Evolutionary conservation across 1,284 basidiomycete species (phyloP).

Genomic region (Exobasidium cylindrosporum): DNA sequence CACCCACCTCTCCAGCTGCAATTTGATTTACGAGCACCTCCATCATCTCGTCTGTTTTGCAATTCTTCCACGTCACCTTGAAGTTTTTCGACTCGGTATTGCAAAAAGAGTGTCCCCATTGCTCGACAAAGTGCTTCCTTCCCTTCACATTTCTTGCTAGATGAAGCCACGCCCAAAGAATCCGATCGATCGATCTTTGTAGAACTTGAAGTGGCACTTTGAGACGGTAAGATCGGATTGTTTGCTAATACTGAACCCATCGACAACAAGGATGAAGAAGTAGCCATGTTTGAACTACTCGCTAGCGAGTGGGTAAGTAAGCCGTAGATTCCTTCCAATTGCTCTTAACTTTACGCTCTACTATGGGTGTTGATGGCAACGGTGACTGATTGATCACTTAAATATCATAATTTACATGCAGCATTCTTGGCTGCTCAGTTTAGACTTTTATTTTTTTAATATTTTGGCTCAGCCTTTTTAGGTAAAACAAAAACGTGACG

Average conservation of each 20-base stretch:
- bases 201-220: neutral
- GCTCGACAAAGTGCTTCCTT: constrained; percentile 29
- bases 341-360: no score
- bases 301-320: no score
- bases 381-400: no score
- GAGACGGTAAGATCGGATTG: neutral
- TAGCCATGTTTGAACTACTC: no score
- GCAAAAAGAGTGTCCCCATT: constrained; percentile 48
- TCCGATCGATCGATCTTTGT: neutral
- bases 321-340: no score
- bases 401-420: no score
- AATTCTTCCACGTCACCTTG: constrained; percentile 29
- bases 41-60: constrained; percentile 11
- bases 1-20: neutral
- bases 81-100: constrained; percentile 40
- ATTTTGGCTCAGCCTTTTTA: no score
- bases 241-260: neutral
- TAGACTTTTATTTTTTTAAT: no score
- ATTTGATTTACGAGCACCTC: neutral
- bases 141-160: neutral
- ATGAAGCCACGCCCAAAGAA: neutral
- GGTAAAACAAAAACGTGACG: no score
- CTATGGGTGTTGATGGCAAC: no score
- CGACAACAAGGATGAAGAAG: neutral
- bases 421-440: no score